Conservation (phyloP, 1,284 basidiomycete species). For the Puccinia horiana region DNA sequence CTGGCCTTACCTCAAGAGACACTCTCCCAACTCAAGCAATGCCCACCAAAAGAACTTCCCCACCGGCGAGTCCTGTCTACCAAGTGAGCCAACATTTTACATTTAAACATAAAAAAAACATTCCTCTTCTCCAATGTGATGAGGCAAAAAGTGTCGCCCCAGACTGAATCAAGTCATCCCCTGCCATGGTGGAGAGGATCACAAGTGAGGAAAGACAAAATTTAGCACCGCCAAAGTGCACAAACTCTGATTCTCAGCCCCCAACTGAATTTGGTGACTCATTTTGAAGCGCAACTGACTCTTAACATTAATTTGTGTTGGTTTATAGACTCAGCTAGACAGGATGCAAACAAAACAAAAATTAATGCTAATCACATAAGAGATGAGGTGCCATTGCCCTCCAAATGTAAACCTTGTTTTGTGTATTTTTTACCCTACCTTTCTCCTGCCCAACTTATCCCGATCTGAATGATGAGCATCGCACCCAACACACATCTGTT, state of each 20-base stretch:
- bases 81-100: too few relatives aligned
- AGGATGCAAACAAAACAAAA: too few relatives aligned
- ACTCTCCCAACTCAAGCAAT: too few relatives aligned
- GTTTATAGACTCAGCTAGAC: too few relatives aligned
- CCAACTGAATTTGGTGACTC: neutral
- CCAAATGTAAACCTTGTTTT: too few relatives aligned
- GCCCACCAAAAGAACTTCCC: too few relatives aligned
- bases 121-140: neutral
- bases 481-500: constrained; percentile 10
- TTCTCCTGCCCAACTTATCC: neutral
- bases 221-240: constrained; percentile 22
- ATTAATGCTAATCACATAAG: too few relatives aligned
- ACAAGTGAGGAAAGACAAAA: constrained; percentile 14
- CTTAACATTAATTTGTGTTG: neutral
- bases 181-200: neutral
- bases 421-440: too few relatives aligned
- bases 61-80: too few relatives aligned
- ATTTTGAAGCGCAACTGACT: neutral
- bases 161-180: neutral
- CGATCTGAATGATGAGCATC: neutral
- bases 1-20: neutral
- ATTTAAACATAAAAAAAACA: too few relatives aligned
- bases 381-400: too few relatives aligned
- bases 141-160: constrained; percentile 23
- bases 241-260: neutral